A percentile compares a stretch with the other conserved stretches of the same genome.
Conservation (phyloP, 2,329 filamentous ascomycete genomes). For the Stemphylium vesicarium region DNA sequence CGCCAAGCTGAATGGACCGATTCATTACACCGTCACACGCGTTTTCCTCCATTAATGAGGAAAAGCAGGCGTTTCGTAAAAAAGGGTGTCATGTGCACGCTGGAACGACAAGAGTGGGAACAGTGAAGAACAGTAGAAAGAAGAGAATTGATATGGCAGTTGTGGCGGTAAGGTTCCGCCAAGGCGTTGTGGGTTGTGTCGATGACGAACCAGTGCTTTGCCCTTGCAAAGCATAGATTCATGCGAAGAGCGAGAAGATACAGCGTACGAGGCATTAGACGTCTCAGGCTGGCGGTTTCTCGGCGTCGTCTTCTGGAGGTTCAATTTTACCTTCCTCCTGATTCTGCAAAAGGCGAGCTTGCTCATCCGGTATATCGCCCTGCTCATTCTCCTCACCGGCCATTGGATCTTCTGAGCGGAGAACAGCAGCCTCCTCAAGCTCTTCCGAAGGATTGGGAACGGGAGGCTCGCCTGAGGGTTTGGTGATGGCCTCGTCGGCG, state of each 20-base stretch:
- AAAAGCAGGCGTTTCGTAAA: too few species aligned
- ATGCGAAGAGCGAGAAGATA: neutral
- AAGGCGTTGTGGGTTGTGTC: too few species aligned
- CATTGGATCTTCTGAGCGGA: slow-evolving; percentile 27
- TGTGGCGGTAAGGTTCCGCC: too few species aligned
- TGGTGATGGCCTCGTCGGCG: slow-evolving; percentile 48
- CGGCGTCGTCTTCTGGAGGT: slow-evolving; percentile 1
- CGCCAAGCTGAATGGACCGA: too few species aligned
- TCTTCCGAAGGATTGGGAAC: slow-evolving; percentile 26
- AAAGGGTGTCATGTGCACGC: too few species aligned
- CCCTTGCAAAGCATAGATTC: too few species aligned
- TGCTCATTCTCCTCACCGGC: slow-evolving; percentile 21
- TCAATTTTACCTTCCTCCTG: slow-evolving; percentile 16
- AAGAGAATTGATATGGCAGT: too few species aligned
- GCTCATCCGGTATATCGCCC: slow-evolving; percentile 31
- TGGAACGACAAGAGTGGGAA: too few species aligned
- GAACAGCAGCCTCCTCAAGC: slow-evolving; percentile 26
- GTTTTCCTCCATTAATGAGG: too few species aligned
- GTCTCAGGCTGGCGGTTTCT: slow-evolving; percentile 8
- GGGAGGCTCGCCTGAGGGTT: slow-evolving; percentile 33
- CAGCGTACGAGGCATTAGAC: neutral
- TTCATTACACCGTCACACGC: too few species aligned
- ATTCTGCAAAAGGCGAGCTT: slow-evolving; percentile 25
- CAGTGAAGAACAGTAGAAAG: too few species aligned
- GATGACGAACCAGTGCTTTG: too few species aligned